Conservation (phyloP, 2,329 filamentous ascomycete species). For the Venturia nashicola region DNA sequence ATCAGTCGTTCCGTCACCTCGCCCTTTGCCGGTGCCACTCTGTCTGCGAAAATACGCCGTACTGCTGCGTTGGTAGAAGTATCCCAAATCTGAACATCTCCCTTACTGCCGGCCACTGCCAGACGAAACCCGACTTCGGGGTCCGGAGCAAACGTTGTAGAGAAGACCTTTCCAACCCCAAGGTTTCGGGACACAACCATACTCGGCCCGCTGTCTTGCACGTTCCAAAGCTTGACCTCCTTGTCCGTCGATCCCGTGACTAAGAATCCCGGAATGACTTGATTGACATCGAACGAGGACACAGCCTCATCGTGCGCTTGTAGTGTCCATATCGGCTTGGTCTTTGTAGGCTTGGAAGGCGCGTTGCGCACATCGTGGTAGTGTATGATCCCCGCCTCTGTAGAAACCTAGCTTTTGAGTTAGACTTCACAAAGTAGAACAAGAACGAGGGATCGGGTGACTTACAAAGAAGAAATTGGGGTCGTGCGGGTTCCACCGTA, state of each 20-base stretch:
- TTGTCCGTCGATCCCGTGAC: conserved; percentile 90
- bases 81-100: conserved; percentile 88
- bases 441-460: conserved; percentile 7
- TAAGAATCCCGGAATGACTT: conserved; percentile 79
- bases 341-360: conserved; percentile 57
- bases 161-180: conserved; percentile 91
- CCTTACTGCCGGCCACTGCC: conserved; percentile 89
- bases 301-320: conserved; percentile 92
- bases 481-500: conserved; percentile 89
- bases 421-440: not conserved
- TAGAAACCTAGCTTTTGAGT: conserved; percentile 41
- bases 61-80: conserved; percentile 87
- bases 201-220: conserved; percentile 64
- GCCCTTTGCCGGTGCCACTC: conserved; percentile 30
- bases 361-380: conserved; percentile 77
- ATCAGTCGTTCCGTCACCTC: conserved; percentile 65
- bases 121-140: conserved; percentile 82
- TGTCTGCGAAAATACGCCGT: conserved; percentile 67
- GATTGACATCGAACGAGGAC: conserved; percentile 87
- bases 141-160: conserved; percentile 80
- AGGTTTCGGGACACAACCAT: conserved; percentile 88
- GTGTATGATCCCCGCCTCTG: conserved; percentile 82
- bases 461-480: conserved; percentile 81
- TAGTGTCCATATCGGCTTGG: conserved; percentile 84
- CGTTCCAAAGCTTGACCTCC: conserved; percentile 94